Evolutionary conservation across 768 basidiomycete genomes (phyloP), one percentile per base, ranked within the genome.

Genomic region (Trametes cingulata): DNA sequence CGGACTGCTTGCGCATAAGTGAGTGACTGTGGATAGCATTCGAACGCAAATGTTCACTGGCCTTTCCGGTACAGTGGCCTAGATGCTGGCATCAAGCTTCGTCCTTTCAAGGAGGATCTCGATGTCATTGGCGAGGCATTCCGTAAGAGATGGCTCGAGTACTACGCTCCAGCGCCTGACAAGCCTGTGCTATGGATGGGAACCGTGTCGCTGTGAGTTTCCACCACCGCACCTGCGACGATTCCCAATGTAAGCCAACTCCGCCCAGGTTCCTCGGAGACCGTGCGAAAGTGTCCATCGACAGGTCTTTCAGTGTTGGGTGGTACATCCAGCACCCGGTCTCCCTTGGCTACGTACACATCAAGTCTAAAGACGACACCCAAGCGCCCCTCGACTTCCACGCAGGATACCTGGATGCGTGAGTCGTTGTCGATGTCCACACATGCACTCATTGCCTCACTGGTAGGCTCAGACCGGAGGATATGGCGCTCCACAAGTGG

Each of bases 1-100:
- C 33, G 84, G 85, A 2, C 66, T 81, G 41, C 73, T 87, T 64
- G 76, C 83, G 0, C 77, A 81, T 62, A 87, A 83, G 87, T 86
- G 13, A 56, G 63, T 27, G 10, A 3, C 29, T 4, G 14, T 0
- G 6, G 8, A 22, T 3, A 9, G 39, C 8, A 17, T n/a, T 9
- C 15, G n/a, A 7, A 37, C 8, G 17, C 12, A 7, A 15, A 12
- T 19, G 6, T 24, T 19, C 19, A 5, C 17, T 3, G 6, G 1
- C 20, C 29, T 53, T 35, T 33, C 6, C 4, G 4, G 10, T 10
- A 4, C 63, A 86, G 84, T 62, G 82, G 74, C 1, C 64, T 81
- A 29, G 83, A 87, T 62, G 78, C 79, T 27, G 85, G 82, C 4
- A 76, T 84, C 61, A 86, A 85, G 65, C 65, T 85, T 14, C 76